A percentile compares a stretch with the other conserved stretches of the same genome.
Conservation (phyloP, 2,329 filamentous ascomycete species). For the Penicillium rolfsii region DNA sequence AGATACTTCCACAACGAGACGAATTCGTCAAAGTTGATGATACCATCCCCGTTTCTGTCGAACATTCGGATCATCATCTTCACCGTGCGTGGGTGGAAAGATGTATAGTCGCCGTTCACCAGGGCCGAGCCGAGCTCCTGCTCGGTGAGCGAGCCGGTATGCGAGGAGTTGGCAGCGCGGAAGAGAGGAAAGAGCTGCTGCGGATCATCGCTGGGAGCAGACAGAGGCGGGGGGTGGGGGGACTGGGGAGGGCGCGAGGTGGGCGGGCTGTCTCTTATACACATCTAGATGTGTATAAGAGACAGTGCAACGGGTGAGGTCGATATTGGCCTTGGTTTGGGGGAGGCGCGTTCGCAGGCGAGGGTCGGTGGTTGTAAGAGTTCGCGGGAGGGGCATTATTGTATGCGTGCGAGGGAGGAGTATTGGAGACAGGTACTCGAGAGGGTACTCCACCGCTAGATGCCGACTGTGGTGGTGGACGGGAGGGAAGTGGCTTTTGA, state of each 20-base stretch:
- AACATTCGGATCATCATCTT: conserved; percentile 99
- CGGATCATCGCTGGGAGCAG: conserved; percentile 55
- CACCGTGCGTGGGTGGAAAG: conserved; percentile 91
- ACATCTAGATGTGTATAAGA: too few relatives aligned
- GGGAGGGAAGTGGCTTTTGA: conserved; percentile 34
- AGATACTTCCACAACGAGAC: conserved; percentile 96
- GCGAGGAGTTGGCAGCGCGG: conserved; percentile 79
- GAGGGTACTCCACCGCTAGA: conserved; percentile 30
- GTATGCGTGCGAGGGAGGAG: conserved; percentile 27
- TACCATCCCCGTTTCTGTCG: conserved; percentile 84
- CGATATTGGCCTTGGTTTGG: conserved; percentile 23
- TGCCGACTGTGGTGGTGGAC: conserved; percentile 29
- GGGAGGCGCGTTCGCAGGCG: conserved; percentile 22
- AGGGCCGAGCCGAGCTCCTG: conserved; percentile 84
- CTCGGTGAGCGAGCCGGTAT: conserved; percentile 81
- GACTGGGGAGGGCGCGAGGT: conserved; percentile 69
- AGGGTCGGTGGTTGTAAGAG: conserved; percentile 28
- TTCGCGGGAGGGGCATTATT: conserved; percentile 21
- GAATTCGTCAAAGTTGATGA: conserved; percentile 94
- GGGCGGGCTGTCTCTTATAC: too few relatives aligned
- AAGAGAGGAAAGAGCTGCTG: conserved; percentile 79
- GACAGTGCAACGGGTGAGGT: conserved; percentile 44
- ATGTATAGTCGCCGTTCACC: conserved; percentile 93
- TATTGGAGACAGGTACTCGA: conserved; percentile 33
- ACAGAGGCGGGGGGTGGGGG: conserved; percentile 58